A percentile compares a stretch with the other conserved stretches of the same genome.
phyloP scores from a whole-genome alignment of 1,139 yeast species.

The Martiniozyma asiatica region DNA sequence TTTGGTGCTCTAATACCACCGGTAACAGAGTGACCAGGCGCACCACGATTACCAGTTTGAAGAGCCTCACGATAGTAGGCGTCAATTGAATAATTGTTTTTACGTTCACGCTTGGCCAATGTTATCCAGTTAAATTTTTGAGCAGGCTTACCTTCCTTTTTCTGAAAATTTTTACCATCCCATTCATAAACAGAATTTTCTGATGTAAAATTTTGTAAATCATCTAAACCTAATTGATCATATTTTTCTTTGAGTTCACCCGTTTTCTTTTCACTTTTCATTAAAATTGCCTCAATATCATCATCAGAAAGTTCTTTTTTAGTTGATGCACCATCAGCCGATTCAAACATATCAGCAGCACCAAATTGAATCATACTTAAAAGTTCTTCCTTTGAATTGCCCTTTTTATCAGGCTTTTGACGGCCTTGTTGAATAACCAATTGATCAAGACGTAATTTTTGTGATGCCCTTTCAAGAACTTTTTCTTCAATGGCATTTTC shows the following conservation, averaged over 20 bases:
- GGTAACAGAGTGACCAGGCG: constrained; percentile 9
- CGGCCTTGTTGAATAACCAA: constrained; percentile 94
- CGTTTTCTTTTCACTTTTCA: constrained; percentile 53
- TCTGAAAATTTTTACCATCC: constrained; percentile 78
- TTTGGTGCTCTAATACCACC: constrained; percentile 40
- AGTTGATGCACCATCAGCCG: constrained; percentile 5
- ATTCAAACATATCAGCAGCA: constrained; percentile 4
- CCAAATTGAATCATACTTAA: constrained; percentile 96
- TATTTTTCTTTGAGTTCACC: constrained; percentile 51
- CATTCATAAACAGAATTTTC: constrained; percentile 64
- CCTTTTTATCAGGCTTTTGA: constrained; percentile 23
- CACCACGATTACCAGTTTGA: constrained; percentile 48
- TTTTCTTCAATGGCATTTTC: constrained; percentile 96
- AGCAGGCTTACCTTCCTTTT: constrained; percentile 36
- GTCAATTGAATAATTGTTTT: constrained; percentile 68
- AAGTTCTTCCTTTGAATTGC: constrained; percentile 65
- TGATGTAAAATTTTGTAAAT: constrained; percentile 59
- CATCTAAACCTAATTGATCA: constrained; percentile 58
- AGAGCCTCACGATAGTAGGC: constrained; percentile 70
- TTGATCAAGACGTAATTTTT: constrained; percentile 83
- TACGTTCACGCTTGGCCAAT: constrained; percentile 69
- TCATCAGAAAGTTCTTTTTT: constrained; percentile 33
- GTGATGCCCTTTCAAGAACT: constrained; percentile 91
- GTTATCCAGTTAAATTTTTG: constrained; percentile 48
- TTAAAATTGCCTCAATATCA: constrained; percentile 52